These are phyloP conservation scores for Orbilia brochopaga DNA, from an alignment of 2,329 filamentous ascomycete species.

Conservation along the genomic window DNA sequence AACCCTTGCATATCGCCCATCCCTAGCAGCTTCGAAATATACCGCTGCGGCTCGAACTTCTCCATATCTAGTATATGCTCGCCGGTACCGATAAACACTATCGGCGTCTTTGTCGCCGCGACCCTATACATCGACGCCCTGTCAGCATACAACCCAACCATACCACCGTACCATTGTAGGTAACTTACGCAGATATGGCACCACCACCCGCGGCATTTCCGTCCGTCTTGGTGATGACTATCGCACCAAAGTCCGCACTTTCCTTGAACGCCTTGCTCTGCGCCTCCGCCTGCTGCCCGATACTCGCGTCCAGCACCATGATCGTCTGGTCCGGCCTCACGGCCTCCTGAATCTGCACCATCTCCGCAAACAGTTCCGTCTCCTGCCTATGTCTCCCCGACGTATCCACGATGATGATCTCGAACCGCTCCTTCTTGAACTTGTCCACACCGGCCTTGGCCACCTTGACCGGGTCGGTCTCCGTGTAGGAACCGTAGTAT, in stretches of 20 bases:
- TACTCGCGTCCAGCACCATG: conserved; percentile 95
- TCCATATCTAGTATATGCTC: conserved; percentile 97
- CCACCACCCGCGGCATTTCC: conserved; percentile 94
- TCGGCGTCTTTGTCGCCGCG: conserved; percentile 92
- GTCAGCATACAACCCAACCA: not conserved
- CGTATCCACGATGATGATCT: conserved; percentile 98
- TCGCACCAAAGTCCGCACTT: conserved; percentile 93
- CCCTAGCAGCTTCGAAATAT: conserved; percentile 89
- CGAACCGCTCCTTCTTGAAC: conserved; percentile 98
- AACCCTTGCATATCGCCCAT: conserved; percentile 97
- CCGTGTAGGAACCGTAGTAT: conserved; percentile 94
- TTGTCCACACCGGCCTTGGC: conserved; percentile 96
- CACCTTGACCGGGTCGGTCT: conserved; percentile 92
- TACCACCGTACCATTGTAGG: not conserved
- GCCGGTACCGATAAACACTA: conserved; percentile 96
- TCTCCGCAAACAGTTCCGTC: conserved; percentile 92
- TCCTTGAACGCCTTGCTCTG: conserved; percentile 98
- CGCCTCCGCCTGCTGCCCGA: conserved; percentile 92
- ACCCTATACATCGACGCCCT: conserved; percentile 61
- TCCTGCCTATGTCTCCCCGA: conserved; percentile 94
- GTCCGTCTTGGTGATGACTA: conserved; percentile 98
- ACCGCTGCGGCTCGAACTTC: conserved; percentile 87
- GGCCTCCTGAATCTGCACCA: conserved; percentile 93
- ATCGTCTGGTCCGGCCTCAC: conserved; percentile 95
- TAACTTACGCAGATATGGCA: conserved; percentile 77